Evolutionary conservation across 2,329 filamentous ascomycete species (phyloP), one percentile per base, ranked within the genome.

Genomic region (Aureobasidium sp.): DNA sequence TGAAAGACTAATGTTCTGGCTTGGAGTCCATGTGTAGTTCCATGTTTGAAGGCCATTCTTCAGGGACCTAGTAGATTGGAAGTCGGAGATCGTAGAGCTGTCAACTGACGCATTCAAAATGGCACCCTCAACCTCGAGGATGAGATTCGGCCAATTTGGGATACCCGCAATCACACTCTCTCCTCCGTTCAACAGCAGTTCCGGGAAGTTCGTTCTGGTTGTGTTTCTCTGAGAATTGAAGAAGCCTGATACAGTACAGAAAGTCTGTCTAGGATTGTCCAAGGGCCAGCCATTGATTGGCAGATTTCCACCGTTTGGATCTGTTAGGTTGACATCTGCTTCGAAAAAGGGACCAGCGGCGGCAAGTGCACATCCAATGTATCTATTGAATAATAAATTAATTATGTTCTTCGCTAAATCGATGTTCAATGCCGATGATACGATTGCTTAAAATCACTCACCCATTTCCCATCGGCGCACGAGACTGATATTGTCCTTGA

Each of bases 101-200:
- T 79, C 72, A 2, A 84, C 81, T 0, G 74, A 79, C 3, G 84
- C 79, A 68, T 84, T 77, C 27, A 88, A 70, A 42, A 79, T 74
- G 7, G 70, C 68, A 21, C 73, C 72, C 53, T 76, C 71, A 2
- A 76, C 77, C 49, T 81, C 74, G 16, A 86, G 71, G 30, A 82
- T 65, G 32, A 86, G 68, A 1, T 79, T 80, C 22, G 75, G 75
- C 75, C 83, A 85, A 63, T 88, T 84, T 6, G 85, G 85, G 14
- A 89, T 76, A 21, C 85, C 85, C 48, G 78, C 79, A 57, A 88
- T 85, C 47, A 85, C 82, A 59, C 79, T 85, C 61, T 89, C 85
- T 54, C 79, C 79, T 6, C 84, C 84, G 66, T 85, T 84, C 59
- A 87, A 79, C 53, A 79, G 74, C 38, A 88, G 65, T 83, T 85